Evolutionary conservation across 139 green algal species (phyloP), one percentile per base, ranked within the genome.

Genomic region (Haematococcus lacustris): DNA sequence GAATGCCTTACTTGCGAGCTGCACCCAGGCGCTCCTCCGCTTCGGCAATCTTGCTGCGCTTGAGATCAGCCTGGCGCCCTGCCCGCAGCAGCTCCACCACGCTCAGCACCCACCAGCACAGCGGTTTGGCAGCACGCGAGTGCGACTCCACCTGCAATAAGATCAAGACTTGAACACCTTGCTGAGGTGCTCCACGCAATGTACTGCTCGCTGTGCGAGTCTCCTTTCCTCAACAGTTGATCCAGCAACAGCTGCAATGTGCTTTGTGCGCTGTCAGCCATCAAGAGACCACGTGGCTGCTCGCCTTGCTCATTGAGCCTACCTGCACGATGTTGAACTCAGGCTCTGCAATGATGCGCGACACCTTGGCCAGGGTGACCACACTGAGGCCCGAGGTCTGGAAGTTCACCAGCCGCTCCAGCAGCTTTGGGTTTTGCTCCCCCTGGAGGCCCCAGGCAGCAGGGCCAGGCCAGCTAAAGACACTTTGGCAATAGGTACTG

Each of bases 311-410:
- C 57, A 13, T 25, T 65, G 21, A 37, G 23, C 57, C 26, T 65
- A 83, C 78, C 66, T 71, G 69, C 43, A 80, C 74, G 17, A 83
- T 53, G 59, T 83, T 83, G 66, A 83, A 83, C 57, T 83, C 78
- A 32, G 78, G 78, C 38, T 83, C 78, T 38, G 57, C 40, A 33
- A 78, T 38, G 40, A 83, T 60, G 33, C 78, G 66, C 1, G 28
- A 0, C 43, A 83, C 70, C 66, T 83, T 80, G 28, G 73, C 78
- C 1, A 70, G 57, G 23, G 73, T 13, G 33, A 79, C 4, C 3
- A 73, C 25, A 9, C 30, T 72, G 1, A 83, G 40, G 6, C 28
- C 35, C 1, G 3, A 0, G 1, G 41, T 33, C 25, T 83, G 73
- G 28, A 83, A 71, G 34, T 51, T 39, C 0, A 66, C 32, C 32